Evolutionary conservation across 495 filamentous ascomycete genomes (phyloP).

Genomic region (Neurospora sp.): DNA sequence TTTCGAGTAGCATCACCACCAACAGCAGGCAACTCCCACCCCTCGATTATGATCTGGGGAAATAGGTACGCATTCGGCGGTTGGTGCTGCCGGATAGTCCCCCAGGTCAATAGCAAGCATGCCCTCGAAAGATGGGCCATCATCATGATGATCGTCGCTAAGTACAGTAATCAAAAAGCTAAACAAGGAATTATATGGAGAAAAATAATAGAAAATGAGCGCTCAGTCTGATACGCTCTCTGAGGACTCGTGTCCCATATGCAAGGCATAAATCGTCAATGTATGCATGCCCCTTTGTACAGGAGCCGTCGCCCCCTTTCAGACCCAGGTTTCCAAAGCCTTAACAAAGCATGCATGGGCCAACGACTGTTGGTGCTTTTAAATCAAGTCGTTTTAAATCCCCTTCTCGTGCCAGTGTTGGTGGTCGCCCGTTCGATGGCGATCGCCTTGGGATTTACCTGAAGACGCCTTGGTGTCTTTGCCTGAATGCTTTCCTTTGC

Average conservation of each 20-base stretch:
- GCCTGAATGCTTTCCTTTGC: constrained; percentile 5
- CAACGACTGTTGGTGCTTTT: not conserved
- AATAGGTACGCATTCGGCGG: not conserved
- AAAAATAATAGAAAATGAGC: not conserved
- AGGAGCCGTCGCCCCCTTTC: not conserved
- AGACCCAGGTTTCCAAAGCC: not conserved
- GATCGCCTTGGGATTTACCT: not conserved
- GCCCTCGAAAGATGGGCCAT: not conserved
- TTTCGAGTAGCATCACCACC: not conserved
- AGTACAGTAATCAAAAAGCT: not conserved
- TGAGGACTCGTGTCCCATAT: not conserved
- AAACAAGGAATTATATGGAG: not conserved
- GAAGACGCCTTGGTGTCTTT: not conserved
- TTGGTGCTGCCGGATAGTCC: not conserved
- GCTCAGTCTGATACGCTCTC: not conserved
- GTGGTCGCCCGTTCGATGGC: not conserved
- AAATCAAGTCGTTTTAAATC: not conserved
- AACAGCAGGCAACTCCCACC: not conserved
- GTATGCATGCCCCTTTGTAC: not conserved
- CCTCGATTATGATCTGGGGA: not conserved
- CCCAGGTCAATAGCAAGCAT: not conserved
- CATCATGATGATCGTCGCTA: not conserved
- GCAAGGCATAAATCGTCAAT: not conserved
- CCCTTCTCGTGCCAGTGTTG: not conserved
- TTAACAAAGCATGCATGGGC: not conserved